Evolutionary conservation across 2,329 filamentous ascomycete genomes (phyloP).

Genomic region (Monosporascus ibericus): DNA sequence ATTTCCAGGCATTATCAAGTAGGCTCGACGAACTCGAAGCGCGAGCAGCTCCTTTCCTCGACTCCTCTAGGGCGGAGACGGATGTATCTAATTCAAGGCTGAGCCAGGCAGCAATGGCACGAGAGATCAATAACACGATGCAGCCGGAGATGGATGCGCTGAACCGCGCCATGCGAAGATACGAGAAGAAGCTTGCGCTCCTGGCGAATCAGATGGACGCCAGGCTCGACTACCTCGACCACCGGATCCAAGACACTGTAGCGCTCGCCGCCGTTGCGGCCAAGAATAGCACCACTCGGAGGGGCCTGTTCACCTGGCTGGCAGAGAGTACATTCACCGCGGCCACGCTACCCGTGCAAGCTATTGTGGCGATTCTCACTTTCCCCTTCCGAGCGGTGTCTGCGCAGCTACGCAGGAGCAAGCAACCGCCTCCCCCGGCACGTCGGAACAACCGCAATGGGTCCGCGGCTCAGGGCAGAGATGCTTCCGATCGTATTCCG

Average conservation of each 20-base stretch:
- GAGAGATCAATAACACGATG: constrained; percentile 58
- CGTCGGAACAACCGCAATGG: too few relatives aligned
- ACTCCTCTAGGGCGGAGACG: constrained; percentile 14
- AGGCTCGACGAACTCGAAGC: constrained; percentile 67
- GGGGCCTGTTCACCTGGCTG: constrained; percentile 31
- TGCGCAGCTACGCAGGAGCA: constrained; percentile 27
- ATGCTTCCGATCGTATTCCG: constrained; percentile 19
- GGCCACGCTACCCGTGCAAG: constrained; percentile 36
- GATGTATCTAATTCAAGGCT: constrained; percentile 27
- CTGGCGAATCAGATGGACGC: constrained; percentile 71
- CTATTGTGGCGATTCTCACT: constrained; percentile 31
- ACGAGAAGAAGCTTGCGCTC: constrained; percentile 80
- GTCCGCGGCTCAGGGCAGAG: constrained; percentile 9
- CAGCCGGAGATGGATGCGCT: constrained; percentile 83
- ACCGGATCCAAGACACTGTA: constrained; percentile 68
- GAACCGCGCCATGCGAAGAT: constrained; percentile 80
- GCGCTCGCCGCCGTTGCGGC: constrained; percentile 74
- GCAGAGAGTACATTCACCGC: constrained; percentile 29
- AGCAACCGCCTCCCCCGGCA: constrained; percentile 9
- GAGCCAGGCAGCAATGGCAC: constrained; percentile 39
- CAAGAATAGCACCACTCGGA: constrained; percentile 36
- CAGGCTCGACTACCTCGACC: constrained; percentile 65
- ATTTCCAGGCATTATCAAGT: constrained; percentile 52
- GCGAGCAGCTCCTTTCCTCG: constrained; percentile 35
- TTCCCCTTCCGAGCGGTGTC: constrained; percentile 37